phyloP scores from a whole-genome alignment of 1,284 basidiomycete genomes.

The Albatrellus sp. region DNA sequence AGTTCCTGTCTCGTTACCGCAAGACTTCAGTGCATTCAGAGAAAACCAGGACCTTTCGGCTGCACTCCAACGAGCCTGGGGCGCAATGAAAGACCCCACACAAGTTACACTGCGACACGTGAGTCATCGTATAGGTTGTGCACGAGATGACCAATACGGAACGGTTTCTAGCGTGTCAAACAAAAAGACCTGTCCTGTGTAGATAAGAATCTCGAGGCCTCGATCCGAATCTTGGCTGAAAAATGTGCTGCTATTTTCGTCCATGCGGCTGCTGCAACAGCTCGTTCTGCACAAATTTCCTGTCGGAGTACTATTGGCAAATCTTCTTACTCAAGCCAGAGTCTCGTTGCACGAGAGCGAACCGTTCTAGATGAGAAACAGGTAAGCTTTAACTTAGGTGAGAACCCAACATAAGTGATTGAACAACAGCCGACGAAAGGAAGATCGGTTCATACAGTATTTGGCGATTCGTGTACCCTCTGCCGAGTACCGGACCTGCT shows the following conservation, averaged over 20 bases:
- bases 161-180: slow-evolving; percentile 28
- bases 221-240: slow-evolving; percentile 48
- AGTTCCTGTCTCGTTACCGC: slow-evolving; percentile 40
- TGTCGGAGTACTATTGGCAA: slow-evolving; percentile 8
- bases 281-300: slow-evolving; percentile 41
- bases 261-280: slow-evolving; percentile 48
- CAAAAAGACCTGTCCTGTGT: slow-evolving; percentile 40
- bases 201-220: slow-evolving; percentile 57
- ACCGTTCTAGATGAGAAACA: slow-evolving; percentile 31
- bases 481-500: slow-evolving; percentile 8
- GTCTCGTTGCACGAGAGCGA: slow-evolving; percentile 33
- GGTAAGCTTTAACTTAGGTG: slow-evolving; percentile 22
- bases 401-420: slow-evolving; percentile 2
- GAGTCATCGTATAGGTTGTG: slow-evolving; percentile 5
- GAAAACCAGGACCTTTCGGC: slow-evolving; percentile 26
- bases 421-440: slow-evolving; percentile 5
- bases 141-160: not conserved
- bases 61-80: slow-evolving; percentile 33
- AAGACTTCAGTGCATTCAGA: slow-evolving; percentile 38
- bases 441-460: slow-evolving; percentile 8
- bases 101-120: slow-evolving; percentile 16
- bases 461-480: slow-evolving; percentile 7
- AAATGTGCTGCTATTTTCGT: slow-evolving; percentile 51
- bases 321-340: slow-evolving; percentile 4
- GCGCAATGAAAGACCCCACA: slow-evolving; percentile 30